phyloP scores from a whole-genome alignment of 306 rosid genomes.

The Pyrus betulifolia region DNA sequence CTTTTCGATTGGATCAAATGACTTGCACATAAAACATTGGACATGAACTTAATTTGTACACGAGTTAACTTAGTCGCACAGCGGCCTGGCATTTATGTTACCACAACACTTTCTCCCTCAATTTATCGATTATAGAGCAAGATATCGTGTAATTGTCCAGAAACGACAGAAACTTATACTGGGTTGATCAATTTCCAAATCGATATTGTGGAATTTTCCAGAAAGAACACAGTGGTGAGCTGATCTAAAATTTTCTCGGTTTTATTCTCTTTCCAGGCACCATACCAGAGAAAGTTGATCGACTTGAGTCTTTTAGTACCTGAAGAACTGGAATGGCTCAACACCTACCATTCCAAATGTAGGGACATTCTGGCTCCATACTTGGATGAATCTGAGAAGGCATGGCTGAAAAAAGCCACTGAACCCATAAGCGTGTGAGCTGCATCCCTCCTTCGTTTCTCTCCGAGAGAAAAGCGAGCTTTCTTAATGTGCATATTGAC shows the following conservation, averaged over 20 bases:
- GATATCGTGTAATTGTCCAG: too few relatives aligned
- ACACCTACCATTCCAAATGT: conserved; percentile 73
- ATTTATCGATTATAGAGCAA: not conserved
- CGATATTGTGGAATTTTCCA: not conserved
- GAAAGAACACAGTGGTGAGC: not conserved
- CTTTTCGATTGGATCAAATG: not conserved
- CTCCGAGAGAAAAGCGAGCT: not conserved
- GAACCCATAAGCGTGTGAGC: conserved; percentile 54
- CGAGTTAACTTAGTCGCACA: not conserved
- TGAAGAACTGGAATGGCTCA: conserved; percentile 79
- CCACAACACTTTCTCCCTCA: not conserved
- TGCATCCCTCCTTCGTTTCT: not conserved
- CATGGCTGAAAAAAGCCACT: conserved; percentile 87
- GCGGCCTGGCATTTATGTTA: not conserved
- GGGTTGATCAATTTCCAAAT: not conserved
- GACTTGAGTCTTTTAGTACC: conserved; percentile 51
- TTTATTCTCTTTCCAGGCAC: conserved; percentile 43
- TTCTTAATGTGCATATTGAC: not conserved
- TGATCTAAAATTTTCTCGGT: not conserved
- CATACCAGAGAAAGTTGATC: conserved; percentile 79
- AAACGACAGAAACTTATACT: too few relatives aligned
- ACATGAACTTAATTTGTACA: not conserved
- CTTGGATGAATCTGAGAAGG: conserved; percentile 62
- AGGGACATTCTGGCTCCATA: conserved; percentile 58
- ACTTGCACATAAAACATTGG: not conserved